Evolutionary conservation across 306 rosid genomes (phyloP).

Genomic region (Quercus agrifolia): DNA sequence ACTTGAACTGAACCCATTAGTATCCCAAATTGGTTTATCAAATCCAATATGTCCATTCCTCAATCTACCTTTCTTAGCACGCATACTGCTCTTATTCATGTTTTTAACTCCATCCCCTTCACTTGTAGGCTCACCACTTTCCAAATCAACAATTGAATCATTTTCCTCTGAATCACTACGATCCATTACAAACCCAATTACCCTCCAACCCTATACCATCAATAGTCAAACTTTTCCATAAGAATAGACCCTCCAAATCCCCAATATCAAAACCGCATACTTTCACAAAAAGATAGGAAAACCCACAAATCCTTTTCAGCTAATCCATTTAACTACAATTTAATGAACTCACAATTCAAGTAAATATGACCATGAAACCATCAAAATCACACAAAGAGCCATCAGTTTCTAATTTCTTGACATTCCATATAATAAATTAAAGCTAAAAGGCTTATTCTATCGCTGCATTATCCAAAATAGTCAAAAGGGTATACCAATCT

Average conservation of each 20-base stretch:
- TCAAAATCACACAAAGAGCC: not conserved
- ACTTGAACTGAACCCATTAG: conserved; percentile 7
- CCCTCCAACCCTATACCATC: not conserved
- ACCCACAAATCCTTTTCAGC: not conserved
- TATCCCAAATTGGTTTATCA: conserved; percentile 6
- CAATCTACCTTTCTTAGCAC: conserved; percentile 15
- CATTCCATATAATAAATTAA: not conserved
- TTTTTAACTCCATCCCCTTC: conserved; percentile 17
- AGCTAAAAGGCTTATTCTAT: not conserved
- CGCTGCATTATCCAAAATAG: not conserved
- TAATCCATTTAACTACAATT: not conserved
- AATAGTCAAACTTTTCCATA: not conserved
- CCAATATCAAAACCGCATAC: not conserved
- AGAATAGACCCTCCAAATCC: not conserved
- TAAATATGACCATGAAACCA: not conserved
- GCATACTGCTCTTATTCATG: not conserved
- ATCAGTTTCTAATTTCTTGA: not conserved
- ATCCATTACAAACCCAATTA: conserved; percentile 7
- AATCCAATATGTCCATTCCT: conserved; percentile 4
- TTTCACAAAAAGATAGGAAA: not conserved
- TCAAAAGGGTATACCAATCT: not conserved
- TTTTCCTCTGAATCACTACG: conserved; percentile 4
- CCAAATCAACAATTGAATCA: conserved; percentile 28
- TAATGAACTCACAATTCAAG: not conserved
- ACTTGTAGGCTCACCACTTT: conserved; percentile 23